phyloP scores from a whole-genome alignment of 345 rosid genomes.

The Corchorus capsularis region DNA sequence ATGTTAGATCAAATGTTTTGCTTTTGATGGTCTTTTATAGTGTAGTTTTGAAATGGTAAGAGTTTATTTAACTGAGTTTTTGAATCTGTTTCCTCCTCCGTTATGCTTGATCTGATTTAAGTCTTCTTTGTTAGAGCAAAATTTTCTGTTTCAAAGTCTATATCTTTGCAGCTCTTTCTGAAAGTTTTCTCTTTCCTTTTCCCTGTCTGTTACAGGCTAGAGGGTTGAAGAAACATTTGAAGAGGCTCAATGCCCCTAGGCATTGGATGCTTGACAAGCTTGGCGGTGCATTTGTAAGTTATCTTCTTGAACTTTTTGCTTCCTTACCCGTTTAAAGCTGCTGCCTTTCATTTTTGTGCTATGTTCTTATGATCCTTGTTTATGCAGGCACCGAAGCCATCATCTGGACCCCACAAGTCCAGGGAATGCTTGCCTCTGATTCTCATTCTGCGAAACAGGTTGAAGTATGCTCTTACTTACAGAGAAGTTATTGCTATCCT shows the following conservation, averaged over 20 bases:
- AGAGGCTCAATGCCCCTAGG: constrained; percentile 67
- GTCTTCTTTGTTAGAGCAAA: background rate
- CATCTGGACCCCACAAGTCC: constrained; percentile 82
- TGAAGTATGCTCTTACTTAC: constrained; percentile 64
- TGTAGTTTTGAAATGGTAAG: background rate
- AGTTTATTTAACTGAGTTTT: background rate
- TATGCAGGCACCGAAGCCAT: constrained; percentile 73
- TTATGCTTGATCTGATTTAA: background rate
- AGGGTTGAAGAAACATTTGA: constrained; percentile 67
- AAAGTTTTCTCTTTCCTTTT: background rate
- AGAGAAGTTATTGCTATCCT: constrained; percentile 68
- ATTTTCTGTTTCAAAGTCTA: background rate
- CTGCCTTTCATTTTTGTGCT: background rate
- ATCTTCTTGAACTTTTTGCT: background rate
- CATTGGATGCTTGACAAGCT: constrained; percentile 75
- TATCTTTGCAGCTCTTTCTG: background rate
- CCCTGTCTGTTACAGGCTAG: constrained; percentile 44
- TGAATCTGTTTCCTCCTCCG: background rate
- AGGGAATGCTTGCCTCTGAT: constrained; percentile 71
- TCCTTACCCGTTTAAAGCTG: background rate
- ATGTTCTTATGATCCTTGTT: background rate
- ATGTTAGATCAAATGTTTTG: background rate
- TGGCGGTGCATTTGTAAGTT: constrained; percentile 75
- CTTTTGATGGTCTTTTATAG: background rate
- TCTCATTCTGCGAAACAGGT: constrained; percentile 54